Conservation (phyloP, 768 basidiomycete genomes). For the Cubamyces lactineus region DNA sequence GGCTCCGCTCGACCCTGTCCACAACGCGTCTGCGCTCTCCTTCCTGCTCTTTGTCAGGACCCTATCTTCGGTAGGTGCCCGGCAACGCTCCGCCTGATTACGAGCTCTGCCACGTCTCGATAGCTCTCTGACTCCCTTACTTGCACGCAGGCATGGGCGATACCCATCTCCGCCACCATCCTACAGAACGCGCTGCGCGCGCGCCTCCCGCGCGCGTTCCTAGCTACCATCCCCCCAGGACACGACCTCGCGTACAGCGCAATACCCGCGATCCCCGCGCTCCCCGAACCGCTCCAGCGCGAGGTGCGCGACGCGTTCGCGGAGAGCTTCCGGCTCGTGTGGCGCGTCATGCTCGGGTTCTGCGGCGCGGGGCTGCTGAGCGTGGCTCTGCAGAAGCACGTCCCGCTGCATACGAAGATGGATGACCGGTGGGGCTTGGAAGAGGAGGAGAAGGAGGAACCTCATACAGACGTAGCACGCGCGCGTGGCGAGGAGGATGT, state of each 20-base stretch:
- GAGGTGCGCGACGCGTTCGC: slow-evolving; percentile 38
- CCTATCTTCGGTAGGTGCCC: too few relatives aligned
- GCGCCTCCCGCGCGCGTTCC: slow-evolving; percentile 36
- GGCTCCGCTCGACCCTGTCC: too few relatives aligned
- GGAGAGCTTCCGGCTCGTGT: slow-evolving; percentile 34
- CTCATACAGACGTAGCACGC: too few relatives aligned
- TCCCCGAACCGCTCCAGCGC: slow-evolving; percentile 28
- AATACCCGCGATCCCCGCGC: slow-evolving; percentile 36
- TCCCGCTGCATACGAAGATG: slow-evolving; percentile 34
- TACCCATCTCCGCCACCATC: slow-evolving; percentile 41
- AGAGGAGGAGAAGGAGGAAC: slow-evolving; percentile 6
- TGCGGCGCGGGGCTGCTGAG: slow-evolving; percentile 32
- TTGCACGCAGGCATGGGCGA: slow-evolving; percentile 36
- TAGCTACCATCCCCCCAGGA: slow-evolving; percentile 33
- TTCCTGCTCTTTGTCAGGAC: too few relatives aligned
- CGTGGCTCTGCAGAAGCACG: slow-evolving; percentile 31
- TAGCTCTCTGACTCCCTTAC: not conserved
- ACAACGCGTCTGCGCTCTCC: too few relatives aligned
- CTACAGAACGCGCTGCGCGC: slow-evolving; percentile 42
- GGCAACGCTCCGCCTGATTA: too few relatives aligned
- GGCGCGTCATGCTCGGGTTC: slow-evolving; percentile 38
- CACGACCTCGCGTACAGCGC: slow-evolving; percentile 32
- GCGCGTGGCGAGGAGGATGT: too few relatives aligned
- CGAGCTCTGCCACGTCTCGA: too few relatives aligned
- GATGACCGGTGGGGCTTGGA: slow-evolving; percentile 30